These are phyloP conservation scores for Phyllosticta citribraziliensis DNA, from an alignment of 2,329 filamentous ascomycete genomes.

Conservation along the genomic window DNA sequence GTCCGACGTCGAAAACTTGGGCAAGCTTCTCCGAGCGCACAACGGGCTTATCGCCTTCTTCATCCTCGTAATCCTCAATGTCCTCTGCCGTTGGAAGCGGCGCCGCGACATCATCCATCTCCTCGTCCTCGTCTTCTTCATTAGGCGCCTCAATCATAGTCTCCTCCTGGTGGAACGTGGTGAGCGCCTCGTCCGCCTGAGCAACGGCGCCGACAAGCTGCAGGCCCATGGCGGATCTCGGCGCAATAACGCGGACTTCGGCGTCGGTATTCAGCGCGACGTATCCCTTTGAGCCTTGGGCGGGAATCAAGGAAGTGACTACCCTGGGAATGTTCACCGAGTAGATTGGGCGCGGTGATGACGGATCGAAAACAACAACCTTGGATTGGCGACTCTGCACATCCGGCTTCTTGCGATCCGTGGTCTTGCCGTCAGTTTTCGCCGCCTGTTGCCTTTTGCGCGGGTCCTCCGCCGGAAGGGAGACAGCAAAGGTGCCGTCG, in stretches of 20 bases:
- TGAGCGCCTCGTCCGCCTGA: constrained; percentile 11
- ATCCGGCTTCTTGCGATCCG: constrained; percentile 2
- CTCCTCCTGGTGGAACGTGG: constrained; percentile 21
- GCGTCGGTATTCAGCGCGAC: constrained; percentile 66
- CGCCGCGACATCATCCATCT: constrained; percentile 14
- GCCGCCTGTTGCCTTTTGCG: constrained; percentile 13
- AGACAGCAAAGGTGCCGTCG: constrained; percentile 34
- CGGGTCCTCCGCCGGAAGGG: constrained; percentile 26
- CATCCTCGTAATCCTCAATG: constrained; percentile 23
- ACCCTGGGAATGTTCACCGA: constrained; percentile 45
- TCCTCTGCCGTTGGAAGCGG: constrained; percentile 17
- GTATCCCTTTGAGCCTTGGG: constrained; percentile 58
- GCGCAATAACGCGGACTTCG: constrained; percentile 48
- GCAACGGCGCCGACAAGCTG: constrained; percentile 24
- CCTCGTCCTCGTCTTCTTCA: constrained; percentile 19
- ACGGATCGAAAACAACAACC: constrained; percentile 57
- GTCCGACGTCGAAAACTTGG: constrained; percentile 59
- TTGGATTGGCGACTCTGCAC: constrained; percentile 33
- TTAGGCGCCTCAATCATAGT: constrained; percentile 11
- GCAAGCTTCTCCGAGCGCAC: constrained; percentile 59
- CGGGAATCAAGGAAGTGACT: constrained; percentile 58
- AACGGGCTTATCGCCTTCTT: constrained; percentile 47
- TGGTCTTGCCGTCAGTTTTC: constrained; percentile 18
- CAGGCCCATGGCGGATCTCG: constrained; percentile 16
- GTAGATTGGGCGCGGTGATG: constrained; percentile 49